Evolutionary conservation across 192 early-diverging fungal genomes (phyloP).

Genomic region (Coemansia sp.): DNA sequence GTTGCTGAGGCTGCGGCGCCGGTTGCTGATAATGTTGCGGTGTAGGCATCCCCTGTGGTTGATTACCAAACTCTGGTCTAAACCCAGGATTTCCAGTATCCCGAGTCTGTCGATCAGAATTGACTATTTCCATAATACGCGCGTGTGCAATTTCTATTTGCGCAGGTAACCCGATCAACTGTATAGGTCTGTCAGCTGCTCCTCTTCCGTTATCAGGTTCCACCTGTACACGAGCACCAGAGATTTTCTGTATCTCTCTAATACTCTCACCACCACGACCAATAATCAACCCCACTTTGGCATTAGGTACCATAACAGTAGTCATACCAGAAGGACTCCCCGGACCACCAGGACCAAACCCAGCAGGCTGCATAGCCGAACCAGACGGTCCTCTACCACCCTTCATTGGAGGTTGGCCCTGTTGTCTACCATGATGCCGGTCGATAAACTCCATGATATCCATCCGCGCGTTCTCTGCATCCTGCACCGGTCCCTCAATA

Average conservation of each 20-base stretch:
- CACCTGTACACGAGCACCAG: constrained; percentile 71
- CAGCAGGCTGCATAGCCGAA: constrained; percentile 21
- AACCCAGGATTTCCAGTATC: not conserved
- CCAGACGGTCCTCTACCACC: constrained; percentile 11
- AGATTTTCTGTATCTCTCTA: constrained; percentile 64
- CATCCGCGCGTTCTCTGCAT: constrained; percentile 20
- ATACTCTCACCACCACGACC: constrained; percentile 78
- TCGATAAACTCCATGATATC: constrained; percentile 48
- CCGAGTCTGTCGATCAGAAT: constrained; percentile 13
- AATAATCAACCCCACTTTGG: constrained; percentile 83
- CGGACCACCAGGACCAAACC: not conserved
- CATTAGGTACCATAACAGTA: constrained; percentile 61
- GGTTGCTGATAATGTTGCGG: constrained; percentile 7
- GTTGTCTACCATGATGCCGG: constrained; percentile 16
- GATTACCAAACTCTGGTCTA: not conserved
- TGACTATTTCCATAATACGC: constrained; percentile 77
- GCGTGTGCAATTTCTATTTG: constrained; percentile 69
- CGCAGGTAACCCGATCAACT: constrained; percentile 67
- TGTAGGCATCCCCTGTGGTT: constrained; percentile 1
- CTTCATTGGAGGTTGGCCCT: constrained; percentile 1
- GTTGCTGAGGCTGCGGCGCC: not conserved
- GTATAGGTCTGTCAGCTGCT: constrained; percentile 58
- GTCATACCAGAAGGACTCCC: constrained; percentile 22
- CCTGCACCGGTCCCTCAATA: constrained; percentile 29
- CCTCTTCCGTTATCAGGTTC: constrained; percentile 56